Conservation (phyloP, 2,329 filamentous ascomycete genomes). For the Rutstroemia sp. region DNA sequence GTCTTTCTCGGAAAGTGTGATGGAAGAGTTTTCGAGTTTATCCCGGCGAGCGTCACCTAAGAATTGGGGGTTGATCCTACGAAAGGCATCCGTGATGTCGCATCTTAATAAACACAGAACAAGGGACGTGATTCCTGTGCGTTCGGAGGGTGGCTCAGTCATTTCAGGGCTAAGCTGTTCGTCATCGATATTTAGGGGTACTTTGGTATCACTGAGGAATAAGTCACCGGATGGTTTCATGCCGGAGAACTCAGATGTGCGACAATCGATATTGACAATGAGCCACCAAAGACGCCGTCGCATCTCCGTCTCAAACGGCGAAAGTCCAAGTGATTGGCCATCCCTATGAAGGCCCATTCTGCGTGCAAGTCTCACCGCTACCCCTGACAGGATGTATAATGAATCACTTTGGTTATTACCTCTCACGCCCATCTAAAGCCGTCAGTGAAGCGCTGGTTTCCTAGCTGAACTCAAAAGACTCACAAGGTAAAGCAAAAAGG, state of each 20-base stretch:
- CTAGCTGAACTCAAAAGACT: neutral
- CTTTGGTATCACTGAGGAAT: conserved; percentile 31
- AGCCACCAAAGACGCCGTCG: conserved; percentile 52
- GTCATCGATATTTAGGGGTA: conserved; percentile 10
- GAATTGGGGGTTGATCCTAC: conserved; percentile 8
- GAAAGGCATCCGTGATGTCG: conserved; percentile 28
- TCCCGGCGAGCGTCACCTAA: too few species aligned
- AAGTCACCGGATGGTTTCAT: conserved; percentile 34
- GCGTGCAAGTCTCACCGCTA: conserved; percentile 13
- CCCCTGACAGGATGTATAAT: conserved; percentile 9
- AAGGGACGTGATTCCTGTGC: conserved; percentile 28
- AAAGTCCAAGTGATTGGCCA: conserved; percentile 41
- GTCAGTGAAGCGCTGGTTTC: conserved; percentile 27
- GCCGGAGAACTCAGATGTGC: conserved; percentile 42
- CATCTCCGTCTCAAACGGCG: conserved; percentile 44
- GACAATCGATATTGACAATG: conserved; percentile 44
- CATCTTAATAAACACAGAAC: conserved; percentile 24
- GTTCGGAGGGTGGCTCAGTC: conserved; percentile 23
- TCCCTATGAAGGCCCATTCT: conserved; percentile 27
- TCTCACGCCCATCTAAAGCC: conserved; percentile 32
- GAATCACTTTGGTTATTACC: conserved; percentile 13
- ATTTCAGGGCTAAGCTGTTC: too few species aligned
- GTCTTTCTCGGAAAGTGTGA: conserved; percentile 14
- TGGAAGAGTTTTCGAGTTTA: too few species aligned
- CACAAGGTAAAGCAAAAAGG: conserved; percentile 13